Base-by-base conservation (phyloP, 495 filamentous ascomycete genomes). In the Penicillium robsamsonii region DNA sequence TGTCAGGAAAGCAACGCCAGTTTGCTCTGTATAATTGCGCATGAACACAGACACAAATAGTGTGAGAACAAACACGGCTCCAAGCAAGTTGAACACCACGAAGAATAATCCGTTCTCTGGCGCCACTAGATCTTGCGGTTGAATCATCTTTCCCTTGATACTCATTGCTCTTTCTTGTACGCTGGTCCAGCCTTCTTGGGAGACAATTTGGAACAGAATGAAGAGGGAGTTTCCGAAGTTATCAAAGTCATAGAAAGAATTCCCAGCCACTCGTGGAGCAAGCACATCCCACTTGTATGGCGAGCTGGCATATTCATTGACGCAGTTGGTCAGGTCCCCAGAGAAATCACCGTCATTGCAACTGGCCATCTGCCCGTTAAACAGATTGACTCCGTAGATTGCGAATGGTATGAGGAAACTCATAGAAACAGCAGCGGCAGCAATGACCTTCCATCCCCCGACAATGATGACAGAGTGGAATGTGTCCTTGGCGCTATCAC, bases 1-100 rank as follows among this genome's bases (percentile, higher is more conserved):
- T 8, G 94, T 99, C 61, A 99, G 72, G 71, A 92, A 99, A 1
- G 94, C 94, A 52, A 99, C 94, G 9, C 94, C 94, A 10, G 94
- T 99, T 71, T 97, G 92, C 75, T 99, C 94, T 4, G 94, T 97
- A 75, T 97, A 97, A 70, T 95, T 97, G 43, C 94, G 89, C 95
- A 99, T 99, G 71, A 99, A 99, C 46, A 99, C 94, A 58, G 94
- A 97, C 33, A 97, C 94, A 68, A 99, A 99, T 66, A 99, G 77
- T 2, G 95, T 99, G 72, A 99, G 78, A 48, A 99, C 90, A 76
- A 99, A 99, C 66, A 99, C 95, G 3, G 95, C 90, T 24, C 91
- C 92, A 55, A 99, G 81, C 60, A 99, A 82, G 70, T 99, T 99
- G 84, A 97, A 99, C 12, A 90, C 81, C 46, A 99, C 84, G 70